Base-by-base conservation (phyloP, 345 rosid species). In the Salix purpurea region DNA sequence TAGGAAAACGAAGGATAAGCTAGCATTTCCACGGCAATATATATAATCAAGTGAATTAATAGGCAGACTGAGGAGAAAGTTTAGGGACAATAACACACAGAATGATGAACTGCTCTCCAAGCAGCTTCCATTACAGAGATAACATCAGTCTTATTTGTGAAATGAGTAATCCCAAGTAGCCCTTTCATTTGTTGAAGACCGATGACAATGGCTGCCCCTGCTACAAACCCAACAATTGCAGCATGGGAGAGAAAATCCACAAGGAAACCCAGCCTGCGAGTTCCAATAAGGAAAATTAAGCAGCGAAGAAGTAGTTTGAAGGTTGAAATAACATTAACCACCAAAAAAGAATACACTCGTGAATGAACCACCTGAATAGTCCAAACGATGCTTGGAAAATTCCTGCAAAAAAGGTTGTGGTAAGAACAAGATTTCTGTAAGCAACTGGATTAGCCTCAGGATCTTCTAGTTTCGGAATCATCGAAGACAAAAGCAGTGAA, bases 161-260 rank as follows among this genome's bases (percentile, higher is more conserved):
- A 95, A 66, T 91, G 90, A 82, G 81, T 50, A 67, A 93, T 84
- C 37, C 94, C 97, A 73, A 95, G 86, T 7, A 95, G 85, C 42
- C 99, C 97, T 61, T 92, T 93, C 9, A 92, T 87, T 77, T 95
- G 99, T 81, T 95, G 99, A 60, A 91, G 93, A 46, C 97, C 97
- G 66, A 95, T 95, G 12, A 95, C 93, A 65, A 93, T 86, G 73
- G 99, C 97, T 34, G 99, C 97, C 28, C 97, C 99, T 7, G 88
- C 93, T 91, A 91, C 88, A 89, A 91, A 94, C 71, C 98, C 98
- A n/a, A 94, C 97, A 70, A 92, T 82, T 6, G 97, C 90, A 61
- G 97, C 94, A 74, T 91, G 98, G 40, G 98, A 90, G 61, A 92
- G 88, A 78, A 92, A 87, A 85, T 94, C 97, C 72, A 93, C 93